Conservation (phyloP, 805 yeast genomes). For the Candida lessepsii region DNA sequence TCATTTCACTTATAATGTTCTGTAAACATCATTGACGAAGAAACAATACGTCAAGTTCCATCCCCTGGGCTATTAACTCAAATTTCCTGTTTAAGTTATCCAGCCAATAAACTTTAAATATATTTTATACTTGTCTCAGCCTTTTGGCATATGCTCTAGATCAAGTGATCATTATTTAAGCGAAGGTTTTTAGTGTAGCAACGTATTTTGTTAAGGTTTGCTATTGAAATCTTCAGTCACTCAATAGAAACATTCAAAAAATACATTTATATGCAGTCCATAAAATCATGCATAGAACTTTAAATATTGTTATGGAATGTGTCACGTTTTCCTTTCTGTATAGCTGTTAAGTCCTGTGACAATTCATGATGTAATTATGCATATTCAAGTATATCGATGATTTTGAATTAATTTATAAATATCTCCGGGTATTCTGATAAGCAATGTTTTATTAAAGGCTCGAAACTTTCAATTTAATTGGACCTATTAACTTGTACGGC, state of each 20-base stretch:
- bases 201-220: background rate
- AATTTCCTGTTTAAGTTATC: too few relatives aligned
- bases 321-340: slow-evolving; percentile 2
- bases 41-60: background rate
- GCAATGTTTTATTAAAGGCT: too few relatives aligned
- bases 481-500: too few relatives aligned
- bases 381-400: background rate
- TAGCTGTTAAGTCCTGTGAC: background rate
- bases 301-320: background rate
- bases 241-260: background rate
- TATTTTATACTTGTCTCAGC: too few relatives aligned
- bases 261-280: slow-evolving; percentile 2
- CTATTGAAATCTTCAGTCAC: background rate
- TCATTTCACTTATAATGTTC: background rate
- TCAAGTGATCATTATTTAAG: background rate
- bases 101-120: too few relatives aligned
- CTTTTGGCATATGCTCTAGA: too few relatives aligned
- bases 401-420: too few relatives aligned
- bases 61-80: background rate
- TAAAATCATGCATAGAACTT: background rate
- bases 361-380: slow-evolving; percentile 4
- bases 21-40: background rate
- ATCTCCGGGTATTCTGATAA: too few relatives aligned
- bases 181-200: background rate
- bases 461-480: too few relatives aligned